A percentile compares a stretch with the other conserved stretches of the same genome.
These are phyloP conservation scores for Podospora appendiculata DNA, from an alignment of 495 filamentous ascomycete genomes.

Conservation along the genomic window DNA sequence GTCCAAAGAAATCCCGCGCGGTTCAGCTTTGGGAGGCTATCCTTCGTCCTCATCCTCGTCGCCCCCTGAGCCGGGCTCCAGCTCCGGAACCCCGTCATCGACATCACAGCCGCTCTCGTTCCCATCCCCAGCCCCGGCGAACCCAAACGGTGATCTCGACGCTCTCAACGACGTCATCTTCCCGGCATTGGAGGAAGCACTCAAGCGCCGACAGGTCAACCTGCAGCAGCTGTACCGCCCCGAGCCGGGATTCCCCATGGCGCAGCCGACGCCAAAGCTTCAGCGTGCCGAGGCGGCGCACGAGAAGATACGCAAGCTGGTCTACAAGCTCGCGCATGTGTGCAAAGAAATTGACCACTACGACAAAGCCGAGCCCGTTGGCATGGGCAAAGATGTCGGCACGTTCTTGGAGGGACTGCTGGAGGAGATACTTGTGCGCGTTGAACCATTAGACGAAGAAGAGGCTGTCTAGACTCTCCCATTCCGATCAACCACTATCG, in stretches of 20 bases:
- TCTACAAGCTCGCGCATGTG: conserved; percentile 65
- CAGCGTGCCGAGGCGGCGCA: conserved; percentile 67
- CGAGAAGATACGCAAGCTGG: conserved; percentile 68
- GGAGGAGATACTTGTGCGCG: conserved; percentile 88
- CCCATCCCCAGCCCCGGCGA: conserved; percentile 36
- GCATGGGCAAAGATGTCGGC: conserved; percentile 82
- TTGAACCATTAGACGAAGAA: conserved; percentile 76
- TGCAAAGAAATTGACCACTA: conserved; percentile 82
- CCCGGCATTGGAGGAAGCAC: conserved; percentile 81
- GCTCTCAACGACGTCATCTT: conserved; percentile 79
- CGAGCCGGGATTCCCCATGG: conserved; percentile 21
- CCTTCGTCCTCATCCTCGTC: conserved; percentile 2
- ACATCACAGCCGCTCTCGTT: conserved; percentile 17
- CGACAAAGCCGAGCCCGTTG: conserved; percentile 75
- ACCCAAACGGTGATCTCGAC: conserved; percentile 41
- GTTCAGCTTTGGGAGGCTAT: neutral
- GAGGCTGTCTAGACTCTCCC: conserved; percentile 12
- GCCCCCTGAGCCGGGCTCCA: conserved; percentile 2
- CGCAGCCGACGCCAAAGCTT: conserved; percentile 38
- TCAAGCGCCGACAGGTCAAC: conserved; percentile 66
- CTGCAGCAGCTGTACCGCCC: conserved; percentile 48
- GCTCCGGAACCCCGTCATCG: neutral
- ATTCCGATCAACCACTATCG: too few relatives aligned
- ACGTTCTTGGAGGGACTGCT: conserved; percentile 85
- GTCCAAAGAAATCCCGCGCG: conserved; percentile 17